phyloP scores from a whole-genome alignment of 495 filamentous ascomycete genomes.

The Astrocystis sublimbata region DNA sequence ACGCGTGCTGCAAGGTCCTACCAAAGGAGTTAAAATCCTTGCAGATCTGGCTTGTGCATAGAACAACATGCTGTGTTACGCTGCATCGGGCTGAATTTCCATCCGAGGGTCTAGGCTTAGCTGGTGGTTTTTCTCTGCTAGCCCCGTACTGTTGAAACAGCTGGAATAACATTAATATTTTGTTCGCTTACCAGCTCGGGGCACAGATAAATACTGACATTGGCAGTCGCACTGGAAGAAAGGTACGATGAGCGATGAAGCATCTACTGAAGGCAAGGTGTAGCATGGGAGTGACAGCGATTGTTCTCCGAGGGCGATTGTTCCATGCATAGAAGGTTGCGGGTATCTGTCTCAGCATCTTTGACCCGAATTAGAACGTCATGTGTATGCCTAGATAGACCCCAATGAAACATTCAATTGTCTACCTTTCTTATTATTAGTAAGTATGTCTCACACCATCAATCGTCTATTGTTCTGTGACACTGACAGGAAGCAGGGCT shows the following conservation, averaged over 20 bases:
- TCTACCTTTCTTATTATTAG: neutral
- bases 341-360: neutral
- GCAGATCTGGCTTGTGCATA: conserved; percentile 10
- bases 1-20: conserved; percentile 7
- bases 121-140: neutral
- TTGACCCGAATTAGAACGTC: neutral
- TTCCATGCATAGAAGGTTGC: neutral
- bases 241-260: conserved; percentile 4
- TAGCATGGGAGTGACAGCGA: conserved; percentile 8
- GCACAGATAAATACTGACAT: neutral
- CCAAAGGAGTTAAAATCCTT: neutral
- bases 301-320: neutral
- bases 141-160: neutral
- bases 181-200: conserved; percentile 13
- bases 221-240: neutral
- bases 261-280: conserved; percentile 4
- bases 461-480: neutral
- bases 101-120: neutral
- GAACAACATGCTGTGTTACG: neutral
- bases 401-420: no score
- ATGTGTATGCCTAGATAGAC: neutral
- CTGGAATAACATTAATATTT: conserved; percentile 11
- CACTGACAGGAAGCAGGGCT: neutral
- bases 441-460: neutral
- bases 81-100: neutral